Evolutionary conservation across 495 filamentous ascomycete species (phyloP), one percentile per base, ranked within the genome.

Genomic region (Tetracladium marchalianum): DNA sequence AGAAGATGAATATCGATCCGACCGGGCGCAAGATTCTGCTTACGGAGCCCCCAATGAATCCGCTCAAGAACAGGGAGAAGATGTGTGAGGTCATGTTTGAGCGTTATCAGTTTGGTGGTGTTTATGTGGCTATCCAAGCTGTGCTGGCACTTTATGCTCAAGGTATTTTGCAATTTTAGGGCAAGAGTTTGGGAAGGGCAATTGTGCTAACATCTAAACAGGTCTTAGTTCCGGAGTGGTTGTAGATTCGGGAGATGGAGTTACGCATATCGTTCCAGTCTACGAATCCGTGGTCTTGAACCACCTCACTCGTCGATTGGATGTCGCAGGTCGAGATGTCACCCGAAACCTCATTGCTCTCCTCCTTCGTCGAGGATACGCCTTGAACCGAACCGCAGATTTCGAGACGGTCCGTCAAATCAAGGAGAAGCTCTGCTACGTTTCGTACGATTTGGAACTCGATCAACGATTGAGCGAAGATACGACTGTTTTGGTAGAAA

Each of bases 51-150:
- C 92, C 92, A 5, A 92, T 96, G 80, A 97, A 99, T 66, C 92
- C 92, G 36, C 72, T 97, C 43, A 86, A 80, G 69, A 99, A 97
- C 68, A 77, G 92, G 43, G 88, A 96, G 65, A 77, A 90, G 66
- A 97, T 99, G 93, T 85, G 81, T 62, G 86, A 97, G 66, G 87
- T 96, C 61, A 97, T 99, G 93, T 89, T 99, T 60, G 93, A 97
- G 64, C 78, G 84, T 45, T 99, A 96, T 70, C 79, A 78, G 45
- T 97, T 99, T 56, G 90, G 90, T 37, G 92, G 92, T 46, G 90
- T 99, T 46, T 97, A 99, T 61, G 93, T 99, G 17, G 92, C 92
- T 43, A 99, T 97, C 54, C 92, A 99, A 67, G 92, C 92, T 11
- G 92, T 99, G 51, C 74, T 99, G 57, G 93, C 93, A 43, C 75